Conservation (phyloP, 208 protist species). For the Phytomonas sp. region DNA sequence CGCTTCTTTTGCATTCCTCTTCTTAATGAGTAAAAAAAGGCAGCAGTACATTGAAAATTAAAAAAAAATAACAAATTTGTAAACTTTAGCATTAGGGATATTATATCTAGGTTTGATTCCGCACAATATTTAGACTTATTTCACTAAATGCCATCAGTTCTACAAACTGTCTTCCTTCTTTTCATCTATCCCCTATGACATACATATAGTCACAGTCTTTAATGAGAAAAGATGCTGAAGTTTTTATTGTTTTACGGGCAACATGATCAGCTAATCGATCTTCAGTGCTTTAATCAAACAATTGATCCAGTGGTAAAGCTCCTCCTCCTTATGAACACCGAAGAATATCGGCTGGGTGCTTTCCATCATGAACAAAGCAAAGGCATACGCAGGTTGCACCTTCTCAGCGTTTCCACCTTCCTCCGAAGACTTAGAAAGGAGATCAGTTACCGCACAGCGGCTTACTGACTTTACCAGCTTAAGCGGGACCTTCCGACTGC, state of each 20-base stretch:
- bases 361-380: constrained; percentile 52
- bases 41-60: constrained; percentile 1
- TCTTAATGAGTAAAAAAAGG: neutral
- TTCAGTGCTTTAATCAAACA: constrained; percentile 48
- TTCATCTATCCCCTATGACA: neutral
- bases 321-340: constrained; percentile 39
- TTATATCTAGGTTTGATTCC: too few species aligned
- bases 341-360: constrained; percentile 74
- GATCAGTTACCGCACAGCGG: constrained; percentile 36
- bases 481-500: constrained; percentile 63
- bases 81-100: too few species aligned
- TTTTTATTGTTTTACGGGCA: neutral
- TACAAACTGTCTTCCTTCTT: neutral
- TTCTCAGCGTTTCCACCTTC: constrained; percentile 6
- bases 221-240: constrained; percentile 10
- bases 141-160: too few species aligned
- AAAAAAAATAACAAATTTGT: neutral
- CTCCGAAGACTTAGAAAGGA: constrained; percentile 22
- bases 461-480: constrained; percentile 56
- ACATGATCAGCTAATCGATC: constrained; percentile 35
- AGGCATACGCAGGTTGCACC: constrained; percentile 43
- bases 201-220: neutral
- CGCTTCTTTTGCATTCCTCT: neutral
- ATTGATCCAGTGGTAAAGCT: constrained; percentile 64
- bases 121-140: too few species aligned